Evolutionary conservation across 2,329 filamentous ascomycete species (phyloP), one percentile per base, ranked within the genome.

Genomic region (Pleomassaria siparia): DNA sequence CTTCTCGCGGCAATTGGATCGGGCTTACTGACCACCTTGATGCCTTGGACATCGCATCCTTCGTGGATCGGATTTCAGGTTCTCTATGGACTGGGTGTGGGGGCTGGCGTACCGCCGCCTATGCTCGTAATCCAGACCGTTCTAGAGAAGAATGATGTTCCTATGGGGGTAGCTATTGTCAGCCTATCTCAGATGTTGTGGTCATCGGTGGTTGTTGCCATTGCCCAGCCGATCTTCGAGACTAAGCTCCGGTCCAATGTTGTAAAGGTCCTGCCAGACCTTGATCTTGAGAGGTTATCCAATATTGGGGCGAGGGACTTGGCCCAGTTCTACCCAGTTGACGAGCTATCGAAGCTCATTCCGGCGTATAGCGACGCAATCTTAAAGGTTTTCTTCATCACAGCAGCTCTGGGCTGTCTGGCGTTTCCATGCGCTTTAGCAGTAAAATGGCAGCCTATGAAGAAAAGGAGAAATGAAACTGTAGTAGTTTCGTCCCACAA

Each of bases 1-100:
- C 39, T 56, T 66, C 70, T 49, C 8, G 7, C 32, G 10, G 54
- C 69, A 11, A 57, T 74, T 26, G 70, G 64, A 8, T 59, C 60
- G 11, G 76, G 75, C 1, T 60, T 78, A 4, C 50, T 77, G 10
- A 72, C 68, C 13, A 76, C 69, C 0, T 60, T 74, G 5, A 54
- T 62, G 10, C 54, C 71, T 1, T 45, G 55, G 25, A 73, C 72
- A 4, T 47, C 62, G 0, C 54, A 57, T 1, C 59, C 53, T 1
- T 55, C 66, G 25, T 77, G 73, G 74, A 72, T 76, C 20, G 76
- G 75, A 10, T 78, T 72, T 52, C 74, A 78, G 45, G 64, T 72
- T n/a, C 44, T 78, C 1, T 30, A 64, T 4, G 76, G 76, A 2
- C 54, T 71, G 24, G 75, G 74, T 9, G 41, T 64, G 2, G 55